Evolutionary conservation across 2,329 filamentous ascomycete genomes (phyloP).

Genomic region (Fonsecaea nubica): DNA sequence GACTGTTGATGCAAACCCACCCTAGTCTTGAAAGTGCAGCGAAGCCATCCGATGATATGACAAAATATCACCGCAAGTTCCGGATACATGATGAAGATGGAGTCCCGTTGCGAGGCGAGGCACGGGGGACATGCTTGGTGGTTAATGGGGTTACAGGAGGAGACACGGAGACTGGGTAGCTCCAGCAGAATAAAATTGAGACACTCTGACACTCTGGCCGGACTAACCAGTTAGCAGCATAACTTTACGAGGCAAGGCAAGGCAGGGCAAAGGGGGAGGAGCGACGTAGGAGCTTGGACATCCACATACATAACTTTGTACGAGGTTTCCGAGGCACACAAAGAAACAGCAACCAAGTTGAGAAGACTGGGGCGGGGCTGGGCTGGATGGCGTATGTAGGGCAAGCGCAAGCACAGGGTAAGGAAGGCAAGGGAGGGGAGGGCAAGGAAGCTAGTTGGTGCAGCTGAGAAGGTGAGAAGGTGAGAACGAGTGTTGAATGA

Average conservation of each 20-base stretch:
- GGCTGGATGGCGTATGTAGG: not conserved
- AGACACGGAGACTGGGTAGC: not conserved
- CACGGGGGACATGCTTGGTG: not conserved
- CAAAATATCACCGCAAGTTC: not conserved
- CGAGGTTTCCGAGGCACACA: not conserved
- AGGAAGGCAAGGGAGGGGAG: not conserved
- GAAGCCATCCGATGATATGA: not conserved
- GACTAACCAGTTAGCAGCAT: not conserved
- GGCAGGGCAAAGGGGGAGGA: too few relatives aligned
- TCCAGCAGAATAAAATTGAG: not conserved
- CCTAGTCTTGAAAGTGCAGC: not conserved
- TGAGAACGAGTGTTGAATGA: not conserved
- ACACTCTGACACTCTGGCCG: not conserved
- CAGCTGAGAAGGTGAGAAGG: not conserved
- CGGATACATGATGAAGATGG: not conserved
- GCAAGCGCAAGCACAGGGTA: not conserved
- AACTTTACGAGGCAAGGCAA: not conserved
- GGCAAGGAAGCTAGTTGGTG: constrained; percentile 9
- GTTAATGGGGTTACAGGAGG: not conserved
- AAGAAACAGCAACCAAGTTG: not conserved
- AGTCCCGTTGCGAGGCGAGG: not conserved
- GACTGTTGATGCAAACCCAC: not conserved
- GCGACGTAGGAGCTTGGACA: not conserved
- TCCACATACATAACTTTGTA: not conserved
- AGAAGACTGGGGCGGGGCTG: too few relatives aligned